Base-by-base conservation (phyloP, 2,329 filamentous ascomycete genomes). In the Falciphora oryzae region DNA sequence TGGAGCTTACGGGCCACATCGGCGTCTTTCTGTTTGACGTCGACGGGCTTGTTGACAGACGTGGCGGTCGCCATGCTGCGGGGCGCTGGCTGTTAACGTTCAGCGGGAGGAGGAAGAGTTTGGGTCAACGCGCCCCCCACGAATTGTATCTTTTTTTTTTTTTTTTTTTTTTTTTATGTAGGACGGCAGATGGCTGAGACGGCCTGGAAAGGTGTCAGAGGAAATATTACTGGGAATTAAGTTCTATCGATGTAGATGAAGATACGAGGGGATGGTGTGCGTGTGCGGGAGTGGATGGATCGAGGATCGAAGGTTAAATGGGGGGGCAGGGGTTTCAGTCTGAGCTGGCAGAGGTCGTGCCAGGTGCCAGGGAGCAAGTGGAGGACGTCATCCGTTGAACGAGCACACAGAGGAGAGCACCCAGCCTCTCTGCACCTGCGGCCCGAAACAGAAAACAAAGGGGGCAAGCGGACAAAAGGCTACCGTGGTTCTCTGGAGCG, bases 1-100 rank as follows among this genome's bases (percentile, higher is more conserved):
- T 97, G 93, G 63, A 99, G 88, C 82, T 99, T 99, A 75, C 88
- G 87, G 78, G 95, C 95, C 78, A 98, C 89, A 75, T 97, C 89
- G 70, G 84, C 85, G 80, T 96, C 92, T 84, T 93, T 94, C 76
- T 85, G 77, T 80, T 90, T 88, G 67, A 83, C 72, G 76, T 95
- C 84, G 67, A 86, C 89, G 38, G 92, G 91, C 71, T 83, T 85
- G 77, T 95, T 93, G 73, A 94, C 89, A 27, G 60, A 62, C 25
- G 60, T 53, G 44, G 44, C 44, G 44, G 44, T 53, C 44, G 44
- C 44, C 44, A 53, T 53, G 44, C 44, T 53, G 44, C 44, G 22
- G 44, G 18, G 44, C 18, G 44, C 44, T 50, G 18, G 18, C 22
- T 22, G 18, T 22, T 50, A 18, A 18, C 22, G 38, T 50, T 50